These are phyloP conservation scores for Aspergillus coremiiformis DNA, from an alignment of 495 filamentous ascomycete species.

Conservation along the genomic window DNA sequence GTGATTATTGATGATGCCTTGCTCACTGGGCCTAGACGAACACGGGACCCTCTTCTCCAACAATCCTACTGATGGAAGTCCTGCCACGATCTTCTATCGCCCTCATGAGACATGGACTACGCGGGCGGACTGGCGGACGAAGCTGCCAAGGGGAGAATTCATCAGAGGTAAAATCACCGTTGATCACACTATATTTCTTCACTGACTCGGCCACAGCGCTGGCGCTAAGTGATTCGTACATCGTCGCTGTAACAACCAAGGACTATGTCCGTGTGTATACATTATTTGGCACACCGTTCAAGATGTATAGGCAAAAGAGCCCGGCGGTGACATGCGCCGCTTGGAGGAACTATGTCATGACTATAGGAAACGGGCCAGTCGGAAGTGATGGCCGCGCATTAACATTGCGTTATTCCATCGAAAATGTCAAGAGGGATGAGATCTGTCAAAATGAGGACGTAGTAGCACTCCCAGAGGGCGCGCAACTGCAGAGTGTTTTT, in stretches of 20 bases:
- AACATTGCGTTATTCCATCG: slow-evolving; percentile 74
- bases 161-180: slow-evolving; percentile 44
- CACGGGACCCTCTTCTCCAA: slow-evolving; percentile 83
- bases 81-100: slow-evolving; percentile 87
- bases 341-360: slow-evolving; percentile 90
- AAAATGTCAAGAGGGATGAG: slow-evolving; percentile 91
- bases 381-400: slow-evolving; percentile 62
- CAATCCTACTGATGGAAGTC: slow-evolving; percentile 56
- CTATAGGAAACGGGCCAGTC: slow-evolving; percentile 85
- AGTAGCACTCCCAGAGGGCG: slow-evolving; percentile 69
- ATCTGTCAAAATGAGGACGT: slow-evolving; percentile 86
- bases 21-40: slow-evolving; percentile 49
- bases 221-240: slow-evolving; percentile 84
- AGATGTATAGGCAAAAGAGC: slow-evolving; percentile 85
- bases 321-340: slow-evolving; percentile 87
- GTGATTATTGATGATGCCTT: slow-evolving; percentile 12
- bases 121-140: slow-evolving; percentile 81
- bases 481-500: slow-evolving; percentile 70
- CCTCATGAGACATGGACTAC: slow-evolving; percentile 96
- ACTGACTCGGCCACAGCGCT: slow-evolving; percentile 47
- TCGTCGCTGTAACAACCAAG: slow-evolving; percentile 75
- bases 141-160: slow-evolving; percentile 72
- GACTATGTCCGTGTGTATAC: slow-evolving; percentile 91
- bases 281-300: slow-evolving; percentile 80
- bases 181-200: background rate